Conservation (phyloP, 768 basidiomycete genomes). For the Rhodocollybia butyracea region DNA sequence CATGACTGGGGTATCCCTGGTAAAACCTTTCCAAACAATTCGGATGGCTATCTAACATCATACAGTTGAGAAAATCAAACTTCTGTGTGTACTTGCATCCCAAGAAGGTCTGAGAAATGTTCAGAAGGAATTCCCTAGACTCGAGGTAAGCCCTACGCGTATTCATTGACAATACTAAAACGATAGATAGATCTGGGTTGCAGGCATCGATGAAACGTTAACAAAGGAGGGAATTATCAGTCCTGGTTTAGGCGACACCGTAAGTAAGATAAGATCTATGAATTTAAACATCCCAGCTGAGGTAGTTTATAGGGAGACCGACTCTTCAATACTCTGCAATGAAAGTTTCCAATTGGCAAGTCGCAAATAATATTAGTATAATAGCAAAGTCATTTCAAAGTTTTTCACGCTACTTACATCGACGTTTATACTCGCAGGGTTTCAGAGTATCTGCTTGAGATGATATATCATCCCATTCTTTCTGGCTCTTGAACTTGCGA, state of each 20-base stretch:
- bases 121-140: slow-evolving; percentile 62
- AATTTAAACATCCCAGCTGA: neutral
- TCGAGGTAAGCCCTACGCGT: slow-evolving; percentile 55
- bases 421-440: slow-evolving; percentile 90
- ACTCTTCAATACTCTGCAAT: slow-evolving; percentile 75
- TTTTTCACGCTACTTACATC: slow-evolving; percentile 34
- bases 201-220: slow-evolving; percentile 71
- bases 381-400: neutral
- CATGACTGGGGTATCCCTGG: slow-evolving; percentile 77
- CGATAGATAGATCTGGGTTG: slow-evolving; percentile 77
- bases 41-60: neutral
- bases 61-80: slow-evolving; percentile 68
- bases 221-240: slow-evolving; percentile 75
- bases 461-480: slow-evolving; percentile 59
- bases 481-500: slow-evolving; percentile 42
- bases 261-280: slow-evolving; percentile 32
- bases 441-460: slow-evolving; percentile 61
- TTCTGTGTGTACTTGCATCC: slow-evolving; percentile 80
- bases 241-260: slow-evolving; percentile 92
- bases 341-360: too few relatives aligned
- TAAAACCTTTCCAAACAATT: slow-evolving; percentile 26
- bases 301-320: slow-evolving; percentile 66
- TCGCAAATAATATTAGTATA: neutral
- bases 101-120: slow-evolving; percentile 69
- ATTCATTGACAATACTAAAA: slow-evolving; percentile 1